Conservation (phyloP, 139 green algal species). For the Protoeuglena noctilucae region DNA sequence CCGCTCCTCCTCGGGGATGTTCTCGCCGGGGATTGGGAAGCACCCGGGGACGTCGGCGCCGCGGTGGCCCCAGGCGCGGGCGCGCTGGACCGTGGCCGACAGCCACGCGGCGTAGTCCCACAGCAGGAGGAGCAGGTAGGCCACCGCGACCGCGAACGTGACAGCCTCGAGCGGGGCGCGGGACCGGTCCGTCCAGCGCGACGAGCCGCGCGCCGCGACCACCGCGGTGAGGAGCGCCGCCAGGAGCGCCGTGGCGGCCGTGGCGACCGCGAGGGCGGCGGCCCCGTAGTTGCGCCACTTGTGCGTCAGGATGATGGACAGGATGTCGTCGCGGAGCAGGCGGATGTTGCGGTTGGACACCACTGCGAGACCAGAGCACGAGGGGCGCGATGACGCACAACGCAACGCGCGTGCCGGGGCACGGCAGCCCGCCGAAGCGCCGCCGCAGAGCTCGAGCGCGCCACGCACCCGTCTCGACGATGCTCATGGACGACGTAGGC, state of each 20-base stretch:
- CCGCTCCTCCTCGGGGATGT: background rate
- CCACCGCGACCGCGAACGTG: conserved; percentile 11
- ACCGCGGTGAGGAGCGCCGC: conserved; percentile 24
- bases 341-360: conserved; percentile 23
- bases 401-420: background rate
- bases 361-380: background rate
- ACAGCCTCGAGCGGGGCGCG: conserved; percentile 17
- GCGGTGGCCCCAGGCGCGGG: too few relatives aligned
- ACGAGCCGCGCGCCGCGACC: conserved; percentile 17
- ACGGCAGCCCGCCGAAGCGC: background rate
- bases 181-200: background rate
- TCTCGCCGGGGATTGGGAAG: background rate
- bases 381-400: background rate
- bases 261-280: conserved; percentile 16
- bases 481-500: too few relatives aligned
- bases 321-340: conserved; percentile 27
- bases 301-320: conserved; percentile 24
- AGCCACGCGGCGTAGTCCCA: conserved; percentile 32
- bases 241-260: conserved; percentile 15
- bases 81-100: background rate
- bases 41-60: background rate
- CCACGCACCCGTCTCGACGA: background rate
- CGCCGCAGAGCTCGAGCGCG: background rate
- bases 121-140: conserved; percentile 4
- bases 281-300: conserved; percentile 35